Evolutionary conservation across 192 early-diverging fungal genomes (phyloP), one percentile per base, ranked within the genome.

Genomic region (Umbelopsis isabellina): DNA sequence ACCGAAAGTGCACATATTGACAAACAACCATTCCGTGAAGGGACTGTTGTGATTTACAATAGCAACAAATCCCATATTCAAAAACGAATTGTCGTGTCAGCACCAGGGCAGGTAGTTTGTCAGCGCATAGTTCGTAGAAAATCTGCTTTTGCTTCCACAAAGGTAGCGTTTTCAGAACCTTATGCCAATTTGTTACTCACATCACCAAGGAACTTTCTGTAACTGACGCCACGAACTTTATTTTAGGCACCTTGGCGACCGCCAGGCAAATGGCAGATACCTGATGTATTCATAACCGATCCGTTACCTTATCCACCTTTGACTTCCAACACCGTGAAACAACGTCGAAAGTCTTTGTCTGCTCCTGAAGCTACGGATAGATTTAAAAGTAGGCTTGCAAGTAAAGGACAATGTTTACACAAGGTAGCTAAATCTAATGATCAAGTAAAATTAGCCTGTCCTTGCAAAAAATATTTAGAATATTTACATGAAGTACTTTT

Each of bases 161-260:
- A 61, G 55, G 55, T 61, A 61, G n/a, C 0, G 11, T 37, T 35
- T 18, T 12, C 7, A 16, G 13, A 5, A 7, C 2, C 5, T 35
- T 37, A 16, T 13, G 30, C 30, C 11, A 16, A 16, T 15, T 25
- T 35, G 15, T 13, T 61, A 25, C 9, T 37, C 8, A 33, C 30
- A n/a, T 35, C 6, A 52, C 12, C 16, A 7, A 61, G 37, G 55
- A 16, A 61, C 4, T 16, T 61, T 10, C 37, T 41, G 6, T 9
- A 41, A 41, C 10, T 41, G 2, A 41, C 37, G 37, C 37, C 37
- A 41, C 6, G 37, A 9, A 4, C 0, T 61, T 35, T 12, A 15
- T 18, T 33, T 16, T 30, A 74, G 68, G 64, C 55, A 25, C 73
- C 73, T 46, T 75, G 73, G 73, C 67, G 66, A 44, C 53, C 73